Evolutionary conservation across 352 stramenopile species (phyloP).

Genomic region (Phytopythium vexans): DNA sequence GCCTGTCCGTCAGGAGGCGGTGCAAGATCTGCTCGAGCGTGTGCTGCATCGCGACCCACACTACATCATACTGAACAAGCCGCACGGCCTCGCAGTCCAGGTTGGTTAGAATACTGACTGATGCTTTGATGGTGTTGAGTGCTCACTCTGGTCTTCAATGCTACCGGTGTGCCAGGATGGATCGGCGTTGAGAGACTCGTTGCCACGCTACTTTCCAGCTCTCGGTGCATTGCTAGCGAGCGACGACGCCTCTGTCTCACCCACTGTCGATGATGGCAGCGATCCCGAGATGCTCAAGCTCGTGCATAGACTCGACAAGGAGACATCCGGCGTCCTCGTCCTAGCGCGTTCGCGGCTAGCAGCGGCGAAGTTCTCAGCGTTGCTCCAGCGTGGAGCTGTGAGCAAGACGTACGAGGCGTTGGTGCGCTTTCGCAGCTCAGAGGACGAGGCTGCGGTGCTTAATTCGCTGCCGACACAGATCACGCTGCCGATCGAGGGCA

Average conservation of each 20-base stretch:
- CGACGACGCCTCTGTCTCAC: background rate
- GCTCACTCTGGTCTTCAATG: background rate
- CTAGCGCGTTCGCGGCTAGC: constrained; percentile 62
- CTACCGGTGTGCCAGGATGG: constrained; percentile 22
- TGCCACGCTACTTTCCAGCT: constrained; percentile 42
- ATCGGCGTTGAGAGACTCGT: constrained; percentile 31
- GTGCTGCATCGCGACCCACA: constrained; percentile 52
- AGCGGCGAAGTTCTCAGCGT: constrained; percentile 51
- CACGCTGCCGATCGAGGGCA: constrained; percentile 37
- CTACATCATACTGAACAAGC: constrained; percentile 69
- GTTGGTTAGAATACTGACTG: background rate
- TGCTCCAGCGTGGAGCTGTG: constrained; percentile 34
- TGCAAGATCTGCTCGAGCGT: constrained; percentile 26
- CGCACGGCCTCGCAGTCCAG: constrained; percentile 62
- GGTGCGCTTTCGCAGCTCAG: constrained; percentile 10
- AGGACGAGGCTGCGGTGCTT: constrained; percentile 4
- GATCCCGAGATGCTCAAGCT: constrained; percentile 25
- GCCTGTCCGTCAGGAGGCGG: background rate
- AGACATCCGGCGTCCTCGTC: constrained; percentile 65
- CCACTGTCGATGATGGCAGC: background rate
- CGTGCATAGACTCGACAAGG: constrained; percentile 72
- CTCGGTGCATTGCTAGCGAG: constrained; percentile 13
- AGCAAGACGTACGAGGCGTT: constrained; percentile 67
- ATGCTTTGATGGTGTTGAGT: background rate
- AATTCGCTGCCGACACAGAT: constrained; percentile 14